These are phyloP conservation scores for Xylaria sp. DNA, from an alignment of 2,329 filamentous ascomycete species.

Conservation along the genomic window DNA sequence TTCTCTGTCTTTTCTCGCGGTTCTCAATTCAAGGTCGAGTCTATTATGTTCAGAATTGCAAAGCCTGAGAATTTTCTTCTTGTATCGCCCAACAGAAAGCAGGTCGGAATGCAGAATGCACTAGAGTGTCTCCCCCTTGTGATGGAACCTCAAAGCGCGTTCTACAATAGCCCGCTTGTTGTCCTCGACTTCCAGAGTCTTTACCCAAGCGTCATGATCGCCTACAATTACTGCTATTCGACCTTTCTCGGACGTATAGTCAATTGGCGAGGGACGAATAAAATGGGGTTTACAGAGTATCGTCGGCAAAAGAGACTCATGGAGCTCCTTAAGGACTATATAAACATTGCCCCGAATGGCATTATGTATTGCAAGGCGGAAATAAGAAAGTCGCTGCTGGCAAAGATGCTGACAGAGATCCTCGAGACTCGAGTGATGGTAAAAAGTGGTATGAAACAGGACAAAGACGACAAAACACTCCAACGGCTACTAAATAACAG, in stretches of 20 bases:
- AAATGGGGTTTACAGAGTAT: slow-evolving; percentile 95
- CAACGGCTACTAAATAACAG: slow-evolving; percentile 92
- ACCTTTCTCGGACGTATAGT: slow-evolving; percentile 90
- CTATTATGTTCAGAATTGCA: slow-evolving; percentile 97
- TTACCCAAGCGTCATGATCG: slow-evolving; percentile 98
- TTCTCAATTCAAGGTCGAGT: slow-evolving; percentile 98
- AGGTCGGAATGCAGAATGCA: slow-evolving; percentile 93
- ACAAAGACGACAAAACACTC: slow-evolving; percentile 86
- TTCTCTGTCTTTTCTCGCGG: slow-evolving; percentile 95
- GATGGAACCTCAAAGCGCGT: slow-evolving; percentile 96
- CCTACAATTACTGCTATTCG: slow-evolving; percentile 99
- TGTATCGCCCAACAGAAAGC: slow-evolving; percentile 87
- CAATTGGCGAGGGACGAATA: slow-evolving; percentile 89
- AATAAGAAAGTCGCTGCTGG: slow-evolving; percentile 88
- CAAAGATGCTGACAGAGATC: slow-evolving; percentile 96
- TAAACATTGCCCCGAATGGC: slow-evolving; percentile 94
- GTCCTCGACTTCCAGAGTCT: slow-evolving; percentile 96
- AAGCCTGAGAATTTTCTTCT: slow-evolving; percentile 96
- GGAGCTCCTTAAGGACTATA: slow-evolving; percentile 80
- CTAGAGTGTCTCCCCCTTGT: slow-evolving; percentile 93
- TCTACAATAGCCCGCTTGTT: slow-evolving; percentile 88
- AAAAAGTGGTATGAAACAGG: slow-evolving; percentile 93
- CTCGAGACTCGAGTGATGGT: slow-evolving; percentile 97
- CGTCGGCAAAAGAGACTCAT: slow-evolving; percentile 78
- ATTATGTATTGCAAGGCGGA: slow-evolving; percentile 92